These are phyloP conservation scores for Skeletonema tropicum DNA, from an alignment of 108 stramenopile species.

Conservation along the genomic window DNA sequence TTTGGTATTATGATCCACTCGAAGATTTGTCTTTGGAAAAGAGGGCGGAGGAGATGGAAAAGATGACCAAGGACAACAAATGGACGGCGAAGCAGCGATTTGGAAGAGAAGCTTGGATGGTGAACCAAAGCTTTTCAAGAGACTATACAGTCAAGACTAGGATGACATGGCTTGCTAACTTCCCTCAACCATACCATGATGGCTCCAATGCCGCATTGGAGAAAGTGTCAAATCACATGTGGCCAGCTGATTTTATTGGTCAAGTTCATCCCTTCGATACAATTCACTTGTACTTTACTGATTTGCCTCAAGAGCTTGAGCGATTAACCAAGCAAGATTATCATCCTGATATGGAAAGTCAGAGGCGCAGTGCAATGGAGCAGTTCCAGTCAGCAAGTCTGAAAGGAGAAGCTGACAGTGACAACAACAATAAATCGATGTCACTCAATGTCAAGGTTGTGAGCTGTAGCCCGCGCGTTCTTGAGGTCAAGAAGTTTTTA, in stretches of 20 bases:
- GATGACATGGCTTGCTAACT: constrained; percentile 71
- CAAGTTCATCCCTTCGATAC: constrained; percentile 56
- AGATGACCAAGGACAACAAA: constrained; percentile 21
- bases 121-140: constrained; percentile 65
- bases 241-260: constrained; percentile 67
- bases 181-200: constrained; percentile 64
- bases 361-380: constrained; percentile 18
- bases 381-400: constrained; percentile 23
- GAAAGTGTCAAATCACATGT: constrained; percentile 62
- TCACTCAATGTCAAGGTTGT: constrained; percentile 53
- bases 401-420: constrained; percentile 1
- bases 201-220: background rate
- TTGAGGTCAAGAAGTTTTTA: constrained; percentile 77
- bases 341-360: constrained; percentile 19
- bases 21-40: constrained; percentile 57
- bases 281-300: constrained; percentile 32
- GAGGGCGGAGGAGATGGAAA: constrained; percentile 50
- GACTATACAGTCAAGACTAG: constrained; percentile 68
- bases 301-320: constrained; percentile 25
- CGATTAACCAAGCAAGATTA: constrained; percentile 32
- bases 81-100: constrained; percentile 31
- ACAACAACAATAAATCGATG: constrained; percentile 17
- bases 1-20: constrained; percentile 75
- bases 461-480: constrained; percentile 71
- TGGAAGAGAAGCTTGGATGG: constrained; percentile 60